These are phyloP conservation scores for Endocalyx cinctus DNA, from an alignment of 2,329 filamentous ascomycete genomes.

Conservation along the genomic window DNA sequence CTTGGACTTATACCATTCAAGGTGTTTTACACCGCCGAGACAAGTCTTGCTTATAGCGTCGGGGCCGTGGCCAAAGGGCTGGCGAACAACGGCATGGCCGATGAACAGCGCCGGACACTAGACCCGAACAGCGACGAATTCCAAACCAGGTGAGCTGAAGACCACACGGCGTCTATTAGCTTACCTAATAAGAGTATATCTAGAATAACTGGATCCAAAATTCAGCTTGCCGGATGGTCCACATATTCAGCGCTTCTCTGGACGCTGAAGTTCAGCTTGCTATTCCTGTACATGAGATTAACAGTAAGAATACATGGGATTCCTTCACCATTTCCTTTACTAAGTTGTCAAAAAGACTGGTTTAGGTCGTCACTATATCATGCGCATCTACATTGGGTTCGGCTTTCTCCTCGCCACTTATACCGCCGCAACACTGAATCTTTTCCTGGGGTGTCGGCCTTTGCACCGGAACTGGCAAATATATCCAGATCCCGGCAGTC, in stretches of 20 bases:
- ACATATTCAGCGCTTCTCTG: constrained; percentile 47
- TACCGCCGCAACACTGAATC: constrained; percentile 38
- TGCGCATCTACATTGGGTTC: constrained; percentile 42
- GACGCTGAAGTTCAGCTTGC: constrained; percentile 48
- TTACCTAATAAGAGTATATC: neutral
- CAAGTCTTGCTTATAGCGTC: constrained; percentile 41
- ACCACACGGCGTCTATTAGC: neutral
- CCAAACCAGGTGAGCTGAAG: constrained; percentile 17
- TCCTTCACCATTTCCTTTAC: neutral
- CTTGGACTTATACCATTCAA: too few relatives aligned
- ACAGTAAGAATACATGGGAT: constrained; percentile 25
- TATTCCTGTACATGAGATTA: constrained; percentile 49
- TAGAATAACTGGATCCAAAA: constrained; percentile 46
- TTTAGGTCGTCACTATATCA: constrained; percentile 32
- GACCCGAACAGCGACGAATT: constrained; percentile 38
- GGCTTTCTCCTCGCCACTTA: constrained; percentile 39
- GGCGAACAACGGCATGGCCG: constrained; percentile 51
- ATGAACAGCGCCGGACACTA: constrained; percentile 37
- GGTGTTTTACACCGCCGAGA: constrained; percentile 47
- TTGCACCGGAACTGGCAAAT: constrained; percentile 51
- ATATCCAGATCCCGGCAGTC: constrained; percentile 46
- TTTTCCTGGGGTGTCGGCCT: constrained; percentile 43
- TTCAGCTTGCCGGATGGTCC: constrained; percentile 49
- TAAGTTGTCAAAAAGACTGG: too few relatives aligned
- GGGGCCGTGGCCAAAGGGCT: constrained; percentile 43